Percentiles rank a stretch among this genome's conserved stretches.
Conservation (phyloP, 2,329 filamentous ascomycete genomes). For the Aspergillus sp. region DNA sequence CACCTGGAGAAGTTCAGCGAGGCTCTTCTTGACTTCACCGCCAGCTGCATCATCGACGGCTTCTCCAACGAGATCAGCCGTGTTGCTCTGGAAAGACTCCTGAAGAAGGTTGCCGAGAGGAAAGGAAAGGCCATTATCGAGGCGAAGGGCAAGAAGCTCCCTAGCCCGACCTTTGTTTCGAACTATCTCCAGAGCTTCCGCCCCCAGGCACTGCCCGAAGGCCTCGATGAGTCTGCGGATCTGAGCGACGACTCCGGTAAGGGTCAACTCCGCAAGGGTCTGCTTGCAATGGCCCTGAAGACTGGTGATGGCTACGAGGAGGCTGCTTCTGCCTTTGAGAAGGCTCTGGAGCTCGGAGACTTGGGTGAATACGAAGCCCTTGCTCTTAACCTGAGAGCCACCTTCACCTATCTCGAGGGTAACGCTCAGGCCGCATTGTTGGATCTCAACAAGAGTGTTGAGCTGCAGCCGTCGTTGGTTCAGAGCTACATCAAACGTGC, state of each 20-base stretch:
- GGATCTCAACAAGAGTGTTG: slow-evolving; percentile 90
- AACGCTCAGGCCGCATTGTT: slow-evolving; percentile 79
- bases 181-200: slow-evolving; percentile 99
- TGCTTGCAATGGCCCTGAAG: slow-evolving; percentile 78
- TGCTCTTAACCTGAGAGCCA: slow-evolving; percentile 94
- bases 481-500: slow-evolving; percentile 99
- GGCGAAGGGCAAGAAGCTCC: slow-evolving; percentile 79
- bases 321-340: slow-evolving; percentile 81
- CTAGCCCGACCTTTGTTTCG: slow-evolving; percentile 93
- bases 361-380: slow-evolving; percentile 83
- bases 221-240: slow-evolving; percentile 79
- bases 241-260: slow-evolving; percentile 76
- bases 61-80: slow-evolving; percentile 92
- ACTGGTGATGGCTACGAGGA: slow-evolving; percentile 91
- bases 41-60: slow-evolving; percentile 97
- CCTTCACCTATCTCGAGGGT: slow-evolving; percentile 89
- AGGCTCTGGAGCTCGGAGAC: slow-evolving; percentile 78
- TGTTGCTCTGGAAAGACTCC: slow-evolving; percentile 83
- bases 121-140: slow-evolving; percentile 89
- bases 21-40: slow-evolving; percentile 94
- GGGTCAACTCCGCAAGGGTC: slow-evolving; percentile 80
- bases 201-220: slow-evolving; percentile 73
- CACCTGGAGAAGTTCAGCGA: slow-evolving; percentile 89
- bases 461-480: slow-evolving; percentile 81
- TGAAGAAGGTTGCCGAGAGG: slow-evolving; percentile 95